Conservation (phyloP, 441 rosid genomes). For the Populus hybrid region DNA sequence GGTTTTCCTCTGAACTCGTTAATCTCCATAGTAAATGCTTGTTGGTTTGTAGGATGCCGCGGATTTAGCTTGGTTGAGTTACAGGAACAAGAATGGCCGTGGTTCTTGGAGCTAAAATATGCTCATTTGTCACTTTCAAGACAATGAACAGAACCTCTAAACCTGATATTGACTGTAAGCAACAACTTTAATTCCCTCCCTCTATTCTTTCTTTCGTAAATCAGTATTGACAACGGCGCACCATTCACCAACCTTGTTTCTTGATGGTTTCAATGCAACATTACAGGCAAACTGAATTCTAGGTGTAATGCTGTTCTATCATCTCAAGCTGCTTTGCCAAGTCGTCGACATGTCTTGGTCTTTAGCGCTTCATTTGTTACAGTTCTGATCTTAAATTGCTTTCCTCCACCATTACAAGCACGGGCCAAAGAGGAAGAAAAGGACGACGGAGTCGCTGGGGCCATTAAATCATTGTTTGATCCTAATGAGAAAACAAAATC, state of each 20-base stretch:
- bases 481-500: constrained; percentile 68
- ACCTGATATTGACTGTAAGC: constrained; percentile 28
- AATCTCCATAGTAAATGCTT: neutral
- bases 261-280: neutral
- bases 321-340: constrained; percentile 21
- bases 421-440: constrained; percentile 42
- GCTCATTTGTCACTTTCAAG: constrained; percentile 22
- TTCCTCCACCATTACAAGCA: constrained; percentile 32
- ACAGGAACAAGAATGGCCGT: constrained; percentile 35
- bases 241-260: neutral
- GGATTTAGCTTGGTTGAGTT: constrained; percentile 3
- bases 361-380: constrained; percentile 36
- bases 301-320: constrained; percentile 14
- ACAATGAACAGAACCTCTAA: constrained; percentile 19
- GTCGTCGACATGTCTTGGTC: constrained; percentile 44
- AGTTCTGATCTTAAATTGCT: constrained; percentile 27
- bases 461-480: constrained; percentile 70
- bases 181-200: neutral
- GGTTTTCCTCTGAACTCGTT: neutral
- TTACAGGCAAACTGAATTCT: constrained; percentile 40
- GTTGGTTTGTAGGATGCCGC: constrained; percentile 9
- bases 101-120: constrained; percentile 36
- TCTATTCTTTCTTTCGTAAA: neutral
- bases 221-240: neutral
- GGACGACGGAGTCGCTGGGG: constrained; percentile 51